These are phyloP conservation scores for Nakaseomyces sp. DNA, from an alignment of 1,139 yeast species.

Conservation along the genomic window DNA sequence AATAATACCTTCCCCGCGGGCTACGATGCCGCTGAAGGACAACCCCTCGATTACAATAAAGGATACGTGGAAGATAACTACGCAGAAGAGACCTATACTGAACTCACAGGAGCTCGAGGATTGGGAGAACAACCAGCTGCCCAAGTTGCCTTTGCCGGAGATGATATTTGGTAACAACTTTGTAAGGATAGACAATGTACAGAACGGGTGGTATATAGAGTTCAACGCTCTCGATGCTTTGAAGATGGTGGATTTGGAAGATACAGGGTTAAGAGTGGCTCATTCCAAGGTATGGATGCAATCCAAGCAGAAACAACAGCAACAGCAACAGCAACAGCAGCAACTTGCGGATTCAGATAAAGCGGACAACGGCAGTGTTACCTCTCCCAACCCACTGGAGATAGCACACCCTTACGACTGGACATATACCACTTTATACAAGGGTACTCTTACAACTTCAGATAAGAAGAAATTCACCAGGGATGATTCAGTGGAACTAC, in stretches of 20 bases:
- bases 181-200: conserved; percentile 42
- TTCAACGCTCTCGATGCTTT: conserved; percentile 80
- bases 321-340: conserved; percentile 13
- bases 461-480: conserved; percentile 13
- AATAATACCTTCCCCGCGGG: conserved; percentile 64
- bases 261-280: conserved; percentile 55
- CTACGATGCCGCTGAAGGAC: conserved; percentile 53
- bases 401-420: conserved; percentile 84
- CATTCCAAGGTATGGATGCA: conserved; percentile 85
- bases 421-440: conserved; percentile 82
- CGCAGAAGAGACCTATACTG: conserved; percentile 69
- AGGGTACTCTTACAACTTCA: conserved; percentile 42
- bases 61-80: conserved; percentile 63
- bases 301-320: conserved; percentile 41
- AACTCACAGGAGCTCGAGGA: conserved; percentile 66
- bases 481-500: conserved; percentile 40
- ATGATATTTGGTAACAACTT: conserved; percentile 93
- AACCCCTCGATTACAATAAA: conserved; percentile 56
- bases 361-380: conserved; percentile 6
- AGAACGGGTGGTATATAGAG: conserved; percentile 40
- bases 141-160: conserved; percentile 82
- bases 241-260: conserved; percentile 49
- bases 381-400: conserved; percentile 38
- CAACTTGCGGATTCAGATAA: conserved; percentile 14
- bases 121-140: conserved; percentile 38